These are phyloP conservation scores for Clarireedia monteithiana DNA, from an alignment of 2,329 filamentous ascomycete genomes.

Conservation along the genomic window DNA sequence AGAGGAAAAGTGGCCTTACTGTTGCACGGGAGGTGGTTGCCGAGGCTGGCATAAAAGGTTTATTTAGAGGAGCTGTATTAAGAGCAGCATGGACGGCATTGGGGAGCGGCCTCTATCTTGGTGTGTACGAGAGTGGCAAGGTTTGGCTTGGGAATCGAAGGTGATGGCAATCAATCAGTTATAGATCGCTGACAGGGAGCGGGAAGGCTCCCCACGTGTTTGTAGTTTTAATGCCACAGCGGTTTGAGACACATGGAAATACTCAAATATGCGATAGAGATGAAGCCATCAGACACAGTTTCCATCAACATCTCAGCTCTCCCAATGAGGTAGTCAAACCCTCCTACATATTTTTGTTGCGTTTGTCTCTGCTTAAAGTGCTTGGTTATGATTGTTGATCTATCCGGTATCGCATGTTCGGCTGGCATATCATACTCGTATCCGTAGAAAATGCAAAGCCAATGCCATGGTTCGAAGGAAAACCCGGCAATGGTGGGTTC, in stretches of 20 bases:
- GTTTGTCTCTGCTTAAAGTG: too few species aligned
- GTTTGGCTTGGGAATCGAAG: conserved; percentile 41
- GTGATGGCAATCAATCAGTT: not conserved
- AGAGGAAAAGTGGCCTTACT: conserved; percentile 40
- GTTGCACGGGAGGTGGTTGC: conserved; percentile 58
- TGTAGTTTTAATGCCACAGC: not conserved
- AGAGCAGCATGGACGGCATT: conserved; percentile 74
- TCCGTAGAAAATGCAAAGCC: too few species aligned
- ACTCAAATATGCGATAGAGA: too few species aligned
- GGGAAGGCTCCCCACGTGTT: too few species aligned
- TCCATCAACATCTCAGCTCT: not conserved
- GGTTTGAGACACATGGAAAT: not conserved
- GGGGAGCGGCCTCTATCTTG: conserved; percentile 76
- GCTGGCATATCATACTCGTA: too few species aligned
- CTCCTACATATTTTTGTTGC: too few species aligned
- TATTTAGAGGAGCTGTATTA: conserved; percentile 70
- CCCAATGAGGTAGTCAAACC: not conserved
- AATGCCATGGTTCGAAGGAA: too few species aligned
- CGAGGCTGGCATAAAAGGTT: conserved; percentile 60
- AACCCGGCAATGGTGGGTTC: too few species aligned
- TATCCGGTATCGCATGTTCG: too few species aligned
- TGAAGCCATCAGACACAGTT: not conserved
- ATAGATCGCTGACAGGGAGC: too few species aligned
- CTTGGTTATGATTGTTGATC: too few species aligned
- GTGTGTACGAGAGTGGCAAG: conserved; percentile 76